A percentile compares a stretch with the other conserved stretches of the same genome.
Conservation (phyloP, 352 stramenopile species). For the Phytophthora agathidicida region DNA sequence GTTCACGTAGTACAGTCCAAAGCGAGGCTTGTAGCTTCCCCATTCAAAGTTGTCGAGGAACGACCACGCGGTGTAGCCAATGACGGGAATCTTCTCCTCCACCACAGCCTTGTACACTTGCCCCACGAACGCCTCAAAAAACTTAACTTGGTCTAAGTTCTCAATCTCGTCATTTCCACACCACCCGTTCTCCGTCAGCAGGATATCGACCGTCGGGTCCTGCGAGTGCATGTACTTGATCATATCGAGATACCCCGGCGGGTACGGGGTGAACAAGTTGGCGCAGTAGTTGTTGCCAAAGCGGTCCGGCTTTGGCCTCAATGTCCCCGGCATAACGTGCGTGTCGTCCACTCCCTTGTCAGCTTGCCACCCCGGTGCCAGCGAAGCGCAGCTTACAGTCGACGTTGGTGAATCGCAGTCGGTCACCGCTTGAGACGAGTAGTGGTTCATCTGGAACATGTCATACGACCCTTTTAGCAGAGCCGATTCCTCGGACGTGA, state of each 20-base stretch:
- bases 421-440: constrained; percentile 56
- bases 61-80: constrained; percentile 34
- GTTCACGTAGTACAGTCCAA: constrained; percentile 59
- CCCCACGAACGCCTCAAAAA: constrained; percentile 37
- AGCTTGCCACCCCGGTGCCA: constrained; percentile 41
- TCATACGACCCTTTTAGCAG: constrained; percentile 85
- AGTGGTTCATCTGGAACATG: constrained; percentile 95
- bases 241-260: constrained; percentile 51
- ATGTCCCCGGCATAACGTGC: constrained; percentile 55
- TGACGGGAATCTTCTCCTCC: constrained; percentile 29
- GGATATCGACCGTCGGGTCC: constrained; percentile 37
- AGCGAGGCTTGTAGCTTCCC: constrained; percentile 39
- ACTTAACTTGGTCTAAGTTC: constrained; percentile 48
- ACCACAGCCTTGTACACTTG: constrained; percentile 46
- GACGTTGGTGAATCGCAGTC: constrained; percentile 45
- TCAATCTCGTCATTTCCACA: constrained; percentile 45
- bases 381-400: constrained; percentile 33
- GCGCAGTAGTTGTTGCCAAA: constrained; percentile 41
- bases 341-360: constrained; percentile 48
- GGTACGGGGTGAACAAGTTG: constrained; percentile 52
- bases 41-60: constrained; percentile 33
- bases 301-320: constrained; percentile 31
- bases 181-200: too few relatives aligned
- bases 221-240: constrained; percentile 54
- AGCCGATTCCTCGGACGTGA: constrained; percentile 79